Percentiles rank a stretch among this genome's conserved stretches.
These are phyloP conservation scores for Eucalyptus viminalis DNA, from an alignment of 345 rosid species.

Conservation along the genomic window DNA sequence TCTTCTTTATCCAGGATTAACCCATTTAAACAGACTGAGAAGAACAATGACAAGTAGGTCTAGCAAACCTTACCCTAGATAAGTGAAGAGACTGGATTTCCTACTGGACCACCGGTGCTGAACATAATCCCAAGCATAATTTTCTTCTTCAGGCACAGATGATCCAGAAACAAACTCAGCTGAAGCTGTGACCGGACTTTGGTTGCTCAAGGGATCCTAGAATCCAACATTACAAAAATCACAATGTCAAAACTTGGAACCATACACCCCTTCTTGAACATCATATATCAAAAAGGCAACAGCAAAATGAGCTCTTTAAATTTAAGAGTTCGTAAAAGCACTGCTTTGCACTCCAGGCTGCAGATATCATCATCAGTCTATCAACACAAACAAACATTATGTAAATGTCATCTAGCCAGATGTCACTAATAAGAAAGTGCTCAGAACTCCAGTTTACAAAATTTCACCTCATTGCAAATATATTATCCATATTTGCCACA, in stretches of 20 bases:
- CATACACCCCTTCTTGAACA: neutral
- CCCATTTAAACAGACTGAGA: neutral
- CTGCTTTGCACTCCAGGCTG: conserved; percentile 59
- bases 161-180: conserved; percentile 2
- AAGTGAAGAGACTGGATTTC: conserved; percentile 47
- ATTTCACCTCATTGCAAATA: conserved; percentile 49
- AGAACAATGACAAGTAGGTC: neutral
- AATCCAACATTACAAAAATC: neutral
- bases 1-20: neutral
- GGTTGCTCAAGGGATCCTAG: conserved; percentile 15
- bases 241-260: neutral
- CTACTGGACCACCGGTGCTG: conserved; percentile 32
- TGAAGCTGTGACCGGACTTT: neutral
- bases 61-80: conserved; percentile 25
- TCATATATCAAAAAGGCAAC: neutral
- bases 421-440: neutral
- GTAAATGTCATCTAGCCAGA: neutral
- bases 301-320: conserved; percentile 18
- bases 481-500: conserved; percentile 74
- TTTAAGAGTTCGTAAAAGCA: conserved; percentile 30
- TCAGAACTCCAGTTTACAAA: neutral
- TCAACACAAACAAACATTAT: neutral
- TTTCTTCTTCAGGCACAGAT: conserved; percentile 12
- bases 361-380: conserved; percentile 73
- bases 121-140: conserved; percentile 44